Percentiles rank a stretch among this genome's conserved stretches.
Evolutionary conservation across 2,329 filamentous ascomycete species (phyloP).

Genomic region (Bipolaris oryzae): DNA sequence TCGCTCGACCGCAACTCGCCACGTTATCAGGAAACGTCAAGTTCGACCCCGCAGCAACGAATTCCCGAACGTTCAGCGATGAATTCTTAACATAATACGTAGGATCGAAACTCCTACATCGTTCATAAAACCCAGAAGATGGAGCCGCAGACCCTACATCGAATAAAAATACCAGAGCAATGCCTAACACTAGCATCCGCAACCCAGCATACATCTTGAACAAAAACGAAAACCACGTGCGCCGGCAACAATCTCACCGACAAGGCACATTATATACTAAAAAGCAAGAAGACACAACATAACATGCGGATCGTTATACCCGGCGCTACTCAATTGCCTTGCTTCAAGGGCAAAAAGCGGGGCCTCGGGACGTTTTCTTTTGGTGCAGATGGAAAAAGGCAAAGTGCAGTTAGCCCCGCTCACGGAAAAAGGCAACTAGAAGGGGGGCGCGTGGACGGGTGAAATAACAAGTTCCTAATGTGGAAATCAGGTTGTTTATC

Average conservation of each 20-base stretch:
- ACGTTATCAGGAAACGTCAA: conserved; percentile 48
- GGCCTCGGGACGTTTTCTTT: too few relatives aligned
- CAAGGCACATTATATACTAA: not conserved
- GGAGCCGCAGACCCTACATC: not conserved
- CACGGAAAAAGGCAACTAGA: too few relatives aligned
- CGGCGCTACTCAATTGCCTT: too few relatives aligned
- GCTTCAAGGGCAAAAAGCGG: too few relatives aligned
- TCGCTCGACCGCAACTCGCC: conserved; percentile 42
- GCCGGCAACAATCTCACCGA: not conserved
- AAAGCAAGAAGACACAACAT: too few relatives aligned
- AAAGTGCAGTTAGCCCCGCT: too few relatives aligned
- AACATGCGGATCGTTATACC: too few relatives aligned
- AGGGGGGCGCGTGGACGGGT: too few relatives aligned
- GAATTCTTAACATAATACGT: conserved; percentile 18
- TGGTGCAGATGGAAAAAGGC: too few relatives aligned
- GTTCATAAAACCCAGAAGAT: conserved; percentile 16
- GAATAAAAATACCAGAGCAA: not conserved
- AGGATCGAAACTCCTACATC: conserved; percentile 30
- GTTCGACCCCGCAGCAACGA: conserved; percentile 47
- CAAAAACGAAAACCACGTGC: not conserved
- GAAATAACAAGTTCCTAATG: too few relatives aligned
- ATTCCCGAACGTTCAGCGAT: conserved; percentile 36
- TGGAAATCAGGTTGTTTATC: too few relatives aligned
- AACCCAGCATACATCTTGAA: not conserved
- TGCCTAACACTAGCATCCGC: not conserved